Base-by-base conservation (phyloP, 2,329 filamentous ascomycete genomes). In the Pyricularia sp. region DNA sequence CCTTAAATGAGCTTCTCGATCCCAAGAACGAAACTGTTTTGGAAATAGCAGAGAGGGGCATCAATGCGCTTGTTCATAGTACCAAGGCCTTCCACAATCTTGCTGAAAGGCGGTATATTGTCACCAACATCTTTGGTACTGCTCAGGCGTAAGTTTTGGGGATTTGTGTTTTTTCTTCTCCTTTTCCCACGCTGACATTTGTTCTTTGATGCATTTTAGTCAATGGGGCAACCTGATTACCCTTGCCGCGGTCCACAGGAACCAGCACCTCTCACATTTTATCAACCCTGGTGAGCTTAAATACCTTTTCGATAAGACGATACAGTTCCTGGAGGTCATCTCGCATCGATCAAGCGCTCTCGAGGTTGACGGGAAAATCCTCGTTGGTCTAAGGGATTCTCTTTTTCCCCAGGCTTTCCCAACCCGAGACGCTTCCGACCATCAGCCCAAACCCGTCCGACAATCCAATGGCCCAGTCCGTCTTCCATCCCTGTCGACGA, bases 211-310 rank as follows among this genome's bases (percentile, higher is more conserved):
- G 70, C 61, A 42, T 70, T 64, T 5, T 71, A 97, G 94, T 7
- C 95, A 99, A 93, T 99, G 96, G 82, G 94, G 95, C 70, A 98
- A 98, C 77, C 87, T 97, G 75, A 83, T 98, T 66, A 92, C 96
- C n/a, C 86, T 99, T 2, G 88, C 92, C 30, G 93, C 94, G 1
- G 91, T 90, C 3, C 94, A 88, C 78, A 86, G 85, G 71, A 91
- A 94, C 65, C 84, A 82, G 4, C 79, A 84, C 31, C 84, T 96
- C 1, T 79, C 80, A 6, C 77, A 81, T 5, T 85, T 88, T 36
- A 84, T 97, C 26, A 78, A 87, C 3, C 79, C 81, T 66, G 77
- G 83, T 0, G 79, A 81, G 2, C 80, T 97, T 7, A 80, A 84
- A 64, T 76, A 78, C 1, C 84, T 97, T 0, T 88, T 96, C 69